phyloP scores from a whole-genome alignment of 129 eudicot genomes.

The Chrysanthemum makinoi region DNA sequence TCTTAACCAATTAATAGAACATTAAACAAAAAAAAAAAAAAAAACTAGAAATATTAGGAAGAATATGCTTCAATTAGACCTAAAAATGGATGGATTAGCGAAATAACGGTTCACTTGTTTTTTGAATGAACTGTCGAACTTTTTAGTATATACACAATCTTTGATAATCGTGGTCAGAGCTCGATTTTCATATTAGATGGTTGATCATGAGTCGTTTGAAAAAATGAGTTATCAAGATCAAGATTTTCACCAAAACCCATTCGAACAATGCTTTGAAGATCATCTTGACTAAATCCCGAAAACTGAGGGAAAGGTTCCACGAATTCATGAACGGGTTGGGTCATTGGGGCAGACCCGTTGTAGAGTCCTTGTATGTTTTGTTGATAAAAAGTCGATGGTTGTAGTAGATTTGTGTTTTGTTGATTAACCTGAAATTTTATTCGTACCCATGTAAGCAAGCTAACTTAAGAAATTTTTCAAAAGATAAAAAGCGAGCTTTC shows the following conservation, averaged over 20 bases:
- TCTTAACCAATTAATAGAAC: constrained; percentile 21
- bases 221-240: constrained; percentile 28
- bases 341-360: constrained; percentile 35
- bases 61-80: constrained; percentile 41
- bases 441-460: constrained; percentile 17
- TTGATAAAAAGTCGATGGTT: constrained; percentile 42
- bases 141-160: constrained; percentile 45
- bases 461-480: background rate
- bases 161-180: constrained; percentile 39
- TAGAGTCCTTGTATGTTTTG: constrained; percentile 49
- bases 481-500: background rate
- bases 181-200: constrained; percentile 68
- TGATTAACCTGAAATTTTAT: constrained; percentile 47
- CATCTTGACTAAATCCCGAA: constrained; percentile 62
- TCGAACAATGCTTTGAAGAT: constrained; percentile 86
- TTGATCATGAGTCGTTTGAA: constrained; percentile 28
- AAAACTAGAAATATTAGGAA: constrained; percentile 22
- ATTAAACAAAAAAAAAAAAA: constrained; percentile 14
- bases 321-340: constrained; percentile 47
- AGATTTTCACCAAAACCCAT: constrained; percentile 65
- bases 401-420: constrained; percentile 43
- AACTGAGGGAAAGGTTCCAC: constrained; percentile 57
- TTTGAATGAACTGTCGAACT: constrained; percentile 17
- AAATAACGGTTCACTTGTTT: constrained; percentile 2
- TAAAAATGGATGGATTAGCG: constrained; percentile 31